Base-by-base conservation (phyloP, 345 rosid species). In the Kernera saxatilis region DNA sequence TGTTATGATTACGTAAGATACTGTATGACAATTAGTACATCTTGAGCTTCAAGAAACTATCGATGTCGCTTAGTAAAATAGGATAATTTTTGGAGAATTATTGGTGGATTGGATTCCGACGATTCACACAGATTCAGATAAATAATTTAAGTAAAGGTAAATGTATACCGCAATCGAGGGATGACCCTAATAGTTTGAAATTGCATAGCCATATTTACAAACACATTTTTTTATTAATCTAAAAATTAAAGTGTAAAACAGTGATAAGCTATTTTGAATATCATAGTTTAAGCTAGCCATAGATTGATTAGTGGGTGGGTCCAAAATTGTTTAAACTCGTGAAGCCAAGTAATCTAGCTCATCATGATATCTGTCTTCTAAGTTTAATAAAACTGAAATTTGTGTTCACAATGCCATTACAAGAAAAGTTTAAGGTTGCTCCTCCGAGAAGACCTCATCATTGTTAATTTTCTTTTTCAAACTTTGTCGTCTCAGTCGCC, bases 41-140 rank as follows among this genome's bases (percentile, higher is more conserved):
- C 73, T 60, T 74, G 78, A 67, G 33, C 48, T 58, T 51, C 67
- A 74, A 59, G 78, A 74, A 67, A 74, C 69, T 59, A 67, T 74
- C 69, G 56, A 67, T 74, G 56, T 59, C 69, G 63, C 69, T 51
- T 74, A 43, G 39, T 26, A 50, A 1, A 56, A 19, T 74, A 37
- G 5, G 14, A 25, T 17, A 32, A 17, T 6, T 53, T 17, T 49
- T 52, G 19, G 9, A 44, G 19, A 33, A 37, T 45, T 10, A 14
- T 22, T 21, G 9, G 44, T 35, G 41, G 3, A 58, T 1, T 17
- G 27, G 48, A 18, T 29, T 60, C 41, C 17, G 1, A 60, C 2
- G 33, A 50, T 13, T 39, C 60, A 40, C 44, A 40, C 5, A 59
- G 25, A 8, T 25, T 58, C 19, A 33, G 56, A 35, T 54, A 29